Base-by-base conservation (phyloP, 2,329 filamentous ascomycete species). In the Lecanicillium sp. region DNA sequence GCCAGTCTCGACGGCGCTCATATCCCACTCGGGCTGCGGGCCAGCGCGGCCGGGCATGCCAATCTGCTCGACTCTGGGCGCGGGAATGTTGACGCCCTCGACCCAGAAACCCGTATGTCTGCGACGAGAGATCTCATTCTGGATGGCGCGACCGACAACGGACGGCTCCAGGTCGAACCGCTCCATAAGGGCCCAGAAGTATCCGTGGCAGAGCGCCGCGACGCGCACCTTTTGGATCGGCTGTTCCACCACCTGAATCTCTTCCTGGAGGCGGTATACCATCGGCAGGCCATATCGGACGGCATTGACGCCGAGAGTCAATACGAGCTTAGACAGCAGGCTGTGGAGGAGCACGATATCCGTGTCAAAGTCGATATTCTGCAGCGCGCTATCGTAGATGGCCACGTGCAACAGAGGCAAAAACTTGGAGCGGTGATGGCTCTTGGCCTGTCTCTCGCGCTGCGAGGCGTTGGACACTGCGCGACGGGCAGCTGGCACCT, bases 201-300 rank as follows among this genome's bases (percentile, higher is more conserved):
- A 96, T 8, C 87, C 89, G 53, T 94, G 86, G 36, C 90, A 86
- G 41, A 97, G 66, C 54, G 84, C 88, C 20, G 85, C 87, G 31
- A 94, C 69, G 31, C 86, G 82, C 29, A 94, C 76, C 55, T 90
- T 92, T 20, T 81, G 74, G 30, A 77, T 59, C 0, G 83, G 78
- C 17, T 74, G 73, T 33, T 81, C 77, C 3, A 80, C 68, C 7
- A 76, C 73, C 40, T 77, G 71, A 22, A 92, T 84, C 46, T 92
- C 87, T 52, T 94, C 87, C 57, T 96, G 89, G 2, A 97, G 71
- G 33, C 84, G 77, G 58, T 94, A 79, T 10, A 95, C 74, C 88
- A 96, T 95, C 2, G 89, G 87, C 28, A 96, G 61, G 1, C 88
- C 87, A 50, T 77, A 83, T 42, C 82, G 76, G 5, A 75, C 75